phyloP scores from a whole-genome alignment of 2,329 filamentous ascomycete genomes.

The Parastagonospora nodorum region DNA sequence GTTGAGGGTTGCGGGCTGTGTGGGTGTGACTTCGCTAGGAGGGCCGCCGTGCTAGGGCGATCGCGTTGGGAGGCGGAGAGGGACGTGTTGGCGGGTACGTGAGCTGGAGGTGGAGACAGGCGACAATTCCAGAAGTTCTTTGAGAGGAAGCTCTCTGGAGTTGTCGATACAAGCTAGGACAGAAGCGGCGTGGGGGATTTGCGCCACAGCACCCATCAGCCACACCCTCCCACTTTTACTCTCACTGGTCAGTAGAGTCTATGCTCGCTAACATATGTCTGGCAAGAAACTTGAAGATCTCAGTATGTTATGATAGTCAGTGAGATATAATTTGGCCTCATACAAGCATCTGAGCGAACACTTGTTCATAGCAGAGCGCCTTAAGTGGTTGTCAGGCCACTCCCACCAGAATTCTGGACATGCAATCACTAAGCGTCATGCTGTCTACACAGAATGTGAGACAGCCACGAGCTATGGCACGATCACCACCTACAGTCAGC shows the following conservation, averaged over 20 bases:
- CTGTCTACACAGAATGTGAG: not conserved
- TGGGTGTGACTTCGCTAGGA: constrained; percentile 4
- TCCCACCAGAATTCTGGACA: too few species aligned
- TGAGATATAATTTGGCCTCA: too few species aligned
- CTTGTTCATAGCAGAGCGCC: too few species aligned
- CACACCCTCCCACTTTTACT: not conserved
- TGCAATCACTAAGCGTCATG: not conserved
- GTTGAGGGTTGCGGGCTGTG: constrained; percentile 15
- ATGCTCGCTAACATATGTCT: too few species aligned
- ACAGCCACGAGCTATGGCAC: constrained; percentile 14
- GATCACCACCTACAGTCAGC: constrained; percentile 3
- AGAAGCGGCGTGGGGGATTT: constrained; percentile 3
- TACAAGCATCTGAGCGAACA: too few species aligned
- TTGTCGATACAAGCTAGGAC: not conserved
- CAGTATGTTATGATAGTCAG: too few species aligned
- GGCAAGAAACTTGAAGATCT: not conserved
- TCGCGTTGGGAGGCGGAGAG: constrained; percentile 15
- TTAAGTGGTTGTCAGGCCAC: too few species aligned
- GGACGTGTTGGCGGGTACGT: constrained; percentile 24
- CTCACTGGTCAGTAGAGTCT: too few species aligned
- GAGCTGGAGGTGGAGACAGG: constrained; percentile 18
- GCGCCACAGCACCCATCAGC: constrained; percentile 7
- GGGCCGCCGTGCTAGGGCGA: constrained; percentile 23
- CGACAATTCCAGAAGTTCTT: constrained; percentile 22
- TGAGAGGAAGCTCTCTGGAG: constrained; percentile 18